These are phyloP conservation scores for Aschersonia sp. DNA, from an alignment of 2,329 filamentous ascomycete genomes.

Conservation along the genomic window DNA sequence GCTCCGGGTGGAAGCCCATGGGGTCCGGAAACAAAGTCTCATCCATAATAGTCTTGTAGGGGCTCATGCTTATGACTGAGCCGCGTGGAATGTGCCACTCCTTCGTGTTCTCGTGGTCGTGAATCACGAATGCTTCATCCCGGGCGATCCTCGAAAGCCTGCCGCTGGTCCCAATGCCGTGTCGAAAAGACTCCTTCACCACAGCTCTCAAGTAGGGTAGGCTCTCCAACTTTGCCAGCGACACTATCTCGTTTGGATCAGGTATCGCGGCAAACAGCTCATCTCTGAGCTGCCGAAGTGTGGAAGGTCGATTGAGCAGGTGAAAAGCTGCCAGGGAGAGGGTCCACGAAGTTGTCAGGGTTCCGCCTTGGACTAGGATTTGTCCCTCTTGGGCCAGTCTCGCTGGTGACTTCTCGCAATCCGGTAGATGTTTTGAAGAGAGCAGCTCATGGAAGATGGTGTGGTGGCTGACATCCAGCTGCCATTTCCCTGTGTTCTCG, in stretches of 20 bases:
- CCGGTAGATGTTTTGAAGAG: constrained; percentile 15
- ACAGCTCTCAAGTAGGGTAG: constrained; percentile 33
- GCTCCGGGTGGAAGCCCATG: constrained; percentile 18
- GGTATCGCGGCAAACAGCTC: constrained; percentile 20
- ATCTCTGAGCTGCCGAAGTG: constrained; percentile 17
- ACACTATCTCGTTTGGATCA: constrained; percentile 11
- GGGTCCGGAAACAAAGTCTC: constrained; percentile 17
- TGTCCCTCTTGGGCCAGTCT: constrained; percentile 24
- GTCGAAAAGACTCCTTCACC: constrained; percentile 33
- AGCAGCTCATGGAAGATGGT: constrained; percentile 22
- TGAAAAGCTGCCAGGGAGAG: constrained; percentile 20
- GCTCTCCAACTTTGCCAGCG: constrained; percentile 16
- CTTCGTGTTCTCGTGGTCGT: constrained; percentile 12
- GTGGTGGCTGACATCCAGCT: constrained; percentile 17
- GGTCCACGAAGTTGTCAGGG: constrained; percentile 23
- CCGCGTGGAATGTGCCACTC: constrained; percentile 17
- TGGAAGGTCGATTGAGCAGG: constrained; percentile 16
- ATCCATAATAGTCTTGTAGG: constrained; percentile 20
- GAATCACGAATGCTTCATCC: constrained; percentile 15
- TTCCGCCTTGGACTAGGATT: constrained; percentile 22
- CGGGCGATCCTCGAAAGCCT: constrained; percentile 33
- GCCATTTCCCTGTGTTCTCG: constrained; percentile 17
- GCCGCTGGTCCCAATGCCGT: constrained; percentile 32
- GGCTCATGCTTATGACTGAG: constrained; percentile 22
- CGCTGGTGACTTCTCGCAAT: constrained; percentile 17